Conservation (phyloP, 2,329 filamentous ascomycete genomes). For the Orbilia brochopaga region DNA sequence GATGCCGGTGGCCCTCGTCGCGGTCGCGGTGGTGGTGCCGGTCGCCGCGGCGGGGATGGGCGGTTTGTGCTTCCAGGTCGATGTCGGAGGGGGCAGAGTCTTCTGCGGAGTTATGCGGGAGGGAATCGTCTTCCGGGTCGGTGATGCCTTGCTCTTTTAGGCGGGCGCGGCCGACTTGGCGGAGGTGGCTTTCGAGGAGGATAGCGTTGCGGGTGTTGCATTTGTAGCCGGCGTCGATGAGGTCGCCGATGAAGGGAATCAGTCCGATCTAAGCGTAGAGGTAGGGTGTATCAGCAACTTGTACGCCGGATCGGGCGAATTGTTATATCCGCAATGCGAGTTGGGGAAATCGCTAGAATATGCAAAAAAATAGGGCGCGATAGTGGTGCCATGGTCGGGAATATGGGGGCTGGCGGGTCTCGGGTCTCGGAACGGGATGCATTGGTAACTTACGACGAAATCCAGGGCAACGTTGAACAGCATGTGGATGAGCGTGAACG, state of each 20-base stretch:
- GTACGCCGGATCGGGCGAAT: too few relatives aligned
- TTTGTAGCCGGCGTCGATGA: slow-evolving; percentile 74
- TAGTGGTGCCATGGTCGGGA: background rate
- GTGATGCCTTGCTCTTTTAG: slow-evolving; percentile 36
- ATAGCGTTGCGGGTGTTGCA: slow-evolving; percentile 75
- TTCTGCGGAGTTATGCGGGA: slow-evolving; percentile 15
- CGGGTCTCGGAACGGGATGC: too few relatives aligned
- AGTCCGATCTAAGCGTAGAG: slow-evolving; percentile 64
- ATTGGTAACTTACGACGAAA: slow-evolving; percentile 61
- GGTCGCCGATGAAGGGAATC: slow-evolving; percentile 76
- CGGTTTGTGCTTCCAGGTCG: slow-evolving; percentile 41
- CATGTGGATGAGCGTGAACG: slow-evolving; percentile 71
- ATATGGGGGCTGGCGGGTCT: background rate
- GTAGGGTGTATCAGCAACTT: too few relatives aligned
- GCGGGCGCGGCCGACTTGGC: slow-evolving; percentile 68
- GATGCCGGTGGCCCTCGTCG: background rate
- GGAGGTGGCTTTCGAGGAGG: slow-evolving; percentile 71
- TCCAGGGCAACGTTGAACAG: slow-evolving; percentile 77
- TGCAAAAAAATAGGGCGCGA: background rate
- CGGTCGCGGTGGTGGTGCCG: background rate
- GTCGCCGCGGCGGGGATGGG: slow-evolving; percentile 10
- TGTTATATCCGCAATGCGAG: too few relatives aligned
- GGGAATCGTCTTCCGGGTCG: slow-evolving; percentile 19
- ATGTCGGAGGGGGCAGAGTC: slow-evolving; percentile 30
- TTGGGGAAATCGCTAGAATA: too few relatives aligned